phyloP scores from a whole-genome alignment of 768 basidiomycete genomes.

The Suillus paluster region DNA sequence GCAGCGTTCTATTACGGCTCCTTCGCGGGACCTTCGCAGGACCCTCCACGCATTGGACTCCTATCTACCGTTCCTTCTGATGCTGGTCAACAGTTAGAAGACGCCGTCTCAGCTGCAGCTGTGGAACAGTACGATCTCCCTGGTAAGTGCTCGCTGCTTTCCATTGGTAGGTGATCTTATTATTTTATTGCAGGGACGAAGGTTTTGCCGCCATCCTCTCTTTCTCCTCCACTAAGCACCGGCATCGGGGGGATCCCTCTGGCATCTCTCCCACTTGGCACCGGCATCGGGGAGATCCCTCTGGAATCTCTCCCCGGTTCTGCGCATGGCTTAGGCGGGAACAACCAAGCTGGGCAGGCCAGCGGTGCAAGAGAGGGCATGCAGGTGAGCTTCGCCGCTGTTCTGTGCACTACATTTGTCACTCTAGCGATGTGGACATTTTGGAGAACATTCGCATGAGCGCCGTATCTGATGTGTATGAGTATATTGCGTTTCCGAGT shows the following conservation, averaged over 20 bases:
- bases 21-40: constrained; percentile 64
- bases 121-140: constrained; percentile 30
- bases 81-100: constrained; percentile 44
- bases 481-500: neutral
- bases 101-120: constrained; percentile 42
- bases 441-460: constrained; percentile 21
- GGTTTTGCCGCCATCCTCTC: constrained; percentile 44
- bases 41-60: constrained; percentile 72
- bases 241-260: constrained; percentile 35
- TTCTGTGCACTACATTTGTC: constrained; percentile 22
- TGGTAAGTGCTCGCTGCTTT: constrained; percentile 21
- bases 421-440: constrained; percentile 24
- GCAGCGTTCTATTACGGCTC: constrained; percentile 77
- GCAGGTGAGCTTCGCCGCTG: constrained; percentile 9
- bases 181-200: constrained; percentile 38
- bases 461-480: neutral
- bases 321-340: neutral
- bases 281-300: constrained; percentile 31
- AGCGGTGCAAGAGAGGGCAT: constrained; percentile 22
- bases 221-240: constrained; percentile 25
- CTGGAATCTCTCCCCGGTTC: constrained; percentile 20
- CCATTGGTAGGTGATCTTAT: neutral
- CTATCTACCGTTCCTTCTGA: constrained; percentile 69
- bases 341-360: constrained; percentile 1
- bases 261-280: constrained; percentile 25